These are phyloP conservation scores for Tulasnella sp. DNA, from an alignment of 768 basidiomycete genomes.

Conservation along the genomic window DNA sequence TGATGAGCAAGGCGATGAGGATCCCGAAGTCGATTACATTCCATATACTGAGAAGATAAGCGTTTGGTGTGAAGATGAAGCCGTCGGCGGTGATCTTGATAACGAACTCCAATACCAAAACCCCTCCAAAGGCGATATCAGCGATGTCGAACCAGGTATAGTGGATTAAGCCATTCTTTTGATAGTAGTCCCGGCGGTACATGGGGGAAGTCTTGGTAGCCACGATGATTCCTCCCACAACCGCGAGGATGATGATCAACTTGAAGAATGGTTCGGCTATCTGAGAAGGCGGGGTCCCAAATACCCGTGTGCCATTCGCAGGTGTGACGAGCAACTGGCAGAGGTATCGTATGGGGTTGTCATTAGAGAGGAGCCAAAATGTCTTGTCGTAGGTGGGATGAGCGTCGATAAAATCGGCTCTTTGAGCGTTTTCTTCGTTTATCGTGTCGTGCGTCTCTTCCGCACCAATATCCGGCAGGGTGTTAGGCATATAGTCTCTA, in stretches of 20 bases:
- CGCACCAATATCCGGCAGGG: slow-evolving; percentile 42
- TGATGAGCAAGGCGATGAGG: slow-evolving; percentile 64
- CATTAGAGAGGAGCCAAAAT: slow-evolving; percentile 82
- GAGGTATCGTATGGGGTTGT: slow-evolving; percentile 54
- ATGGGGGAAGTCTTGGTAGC: slow-evolving; percentile 75
- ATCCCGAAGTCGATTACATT: slow-evolving; percentile 84
- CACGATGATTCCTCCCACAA: slow-evolving; percentile 71
- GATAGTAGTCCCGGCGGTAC: slow-evolving; percentile 67
- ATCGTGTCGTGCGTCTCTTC: slow-evolving; percentile 52
- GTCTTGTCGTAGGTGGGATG: slow-evolving; percentile 86
- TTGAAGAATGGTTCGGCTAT: slow-evolving; percentile 64
- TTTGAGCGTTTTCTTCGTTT: slow-evolving; percentile 62
- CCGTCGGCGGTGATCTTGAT: slow-evolving; percentile 93
- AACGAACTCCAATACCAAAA: slow-evolving; percentile 68
- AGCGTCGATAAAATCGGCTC: slow-evolving; percentile 76
- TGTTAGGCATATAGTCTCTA: slow-evolving; percentile 59
- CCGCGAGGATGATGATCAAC: slow-evolving; percentile 56
- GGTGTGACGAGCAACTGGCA: slow-evolving; percentile 82
- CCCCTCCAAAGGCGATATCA: slow-evolving; percentile 59
- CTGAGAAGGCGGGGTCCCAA: slow-evolving; percentile 59
- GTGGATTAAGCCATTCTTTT: slow-evolving; percentile 45
- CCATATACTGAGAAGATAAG: slow-evolving; percentile 86
- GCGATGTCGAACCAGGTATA: slow-evolving; percentile 81
- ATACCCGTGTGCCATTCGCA: slow-evolving; percentile 75
- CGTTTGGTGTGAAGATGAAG: slow-evolving; percentile 81